Evolutionary conservation across 192 early-diverging fungal genomes (phyloP), one percentile per base, ranked within the genome.

Genomic region (Dissophora globulifera): DNA sequence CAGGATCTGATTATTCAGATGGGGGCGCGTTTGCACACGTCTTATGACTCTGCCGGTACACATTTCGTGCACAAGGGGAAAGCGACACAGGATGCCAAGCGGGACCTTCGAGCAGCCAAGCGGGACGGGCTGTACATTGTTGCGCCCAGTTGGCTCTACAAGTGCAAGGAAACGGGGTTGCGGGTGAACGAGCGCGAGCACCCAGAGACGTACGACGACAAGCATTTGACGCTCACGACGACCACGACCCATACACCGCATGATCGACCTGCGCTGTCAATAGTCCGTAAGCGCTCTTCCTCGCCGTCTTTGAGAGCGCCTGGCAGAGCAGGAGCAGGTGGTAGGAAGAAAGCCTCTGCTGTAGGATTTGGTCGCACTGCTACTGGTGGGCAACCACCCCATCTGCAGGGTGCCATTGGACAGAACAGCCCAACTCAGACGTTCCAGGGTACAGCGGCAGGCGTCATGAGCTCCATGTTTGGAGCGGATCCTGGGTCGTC

Each of bases 51-150:
- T 2, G 35, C 42, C 8, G 51, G 35, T 25, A 58, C 72, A 0
- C 72, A 76, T 46, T 38, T 76, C 16, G 22, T 76, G 3, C 72
- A 76, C 17, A 54, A 62, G 17, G 72, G 72, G 26, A 76, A 67
- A 27, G 58, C 58, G 5, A 60, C 63, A 0, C 20, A 16, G 13
- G 45, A 45, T 0, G 58, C 55, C 3, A 33, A 46, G 17, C 50
- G 49, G 50, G 72, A 76, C 25, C 27, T 67, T 12, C 45, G 54
- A 23, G 19, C 32, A 0, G 62, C 72, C 20, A 65, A 66, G 22
- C 19, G 47, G 13, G 35, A 62, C n/a, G 30, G 49, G 0, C 25
- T 49, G 4, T 42, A 31, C 31, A 46, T 62, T 5, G 63, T 76
- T 0, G 53, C 58, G 0, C 72, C 72, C 0, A 46, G 35, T 2